These are phyloP conservation scores for Uronychia binucleata DNA, from an alignment of 73 alveolate species.

Conservation along the genomic window DNA sequence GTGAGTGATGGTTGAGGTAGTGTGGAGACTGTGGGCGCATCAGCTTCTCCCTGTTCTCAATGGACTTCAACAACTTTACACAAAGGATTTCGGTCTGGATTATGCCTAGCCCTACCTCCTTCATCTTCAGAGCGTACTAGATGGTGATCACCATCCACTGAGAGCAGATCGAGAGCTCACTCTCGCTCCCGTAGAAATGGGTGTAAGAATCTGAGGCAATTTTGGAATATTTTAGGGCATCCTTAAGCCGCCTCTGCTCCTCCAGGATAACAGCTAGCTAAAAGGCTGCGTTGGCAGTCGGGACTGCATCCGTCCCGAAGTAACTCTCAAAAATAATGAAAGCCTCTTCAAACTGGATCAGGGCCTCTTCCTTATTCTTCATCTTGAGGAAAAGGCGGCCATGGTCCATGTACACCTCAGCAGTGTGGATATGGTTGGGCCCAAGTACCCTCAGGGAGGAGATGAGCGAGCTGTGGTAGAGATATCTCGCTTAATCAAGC, in stretches of 20 bases:
- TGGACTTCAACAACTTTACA: constrained; percentile 11
- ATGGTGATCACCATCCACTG: constrained; percentile 29
- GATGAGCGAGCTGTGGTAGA: constrained; percentile 57
- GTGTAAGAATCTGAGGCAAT: constrained; percentile 44
- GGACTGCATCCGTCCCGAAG: constrained; percentile 45
- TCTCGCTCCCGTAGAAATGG: constrained; percentile 20
- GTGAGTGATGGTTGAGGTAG: constrained; percentile 7
- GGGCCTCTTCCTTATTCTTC: constrained; percentile 62
- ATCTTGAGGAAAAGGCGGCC: constrained; percentile 62
- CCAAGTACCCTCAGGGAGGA: constrained; percentile 73
- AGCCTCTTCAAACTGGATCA: constrained; percentile 65
- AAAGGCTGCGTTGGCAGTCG: constrained; percentile 59
- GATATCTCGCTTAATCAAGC: constrained; percentile 66
- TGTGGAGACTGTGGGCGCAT: background rate
- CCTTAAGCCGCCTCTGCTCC: constrained; percentile 53
- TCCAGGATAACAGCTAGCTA: constrained; percentile 53
- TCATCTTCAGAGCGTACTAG: constrained; percentile 18
- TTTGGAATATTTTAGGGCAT: constrained; percentile 42
- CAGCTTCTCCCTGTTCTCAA: constrained; percentile 18
- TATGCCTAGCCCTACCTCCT: no score
- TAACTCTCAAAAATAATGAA: constrained; percentile 55
- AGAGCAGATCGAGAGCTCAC: constrained; percentile 25
- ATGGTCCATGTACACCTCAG: constrained; percentile 77
- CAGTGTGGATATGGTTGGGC: constrained; percentile 79
- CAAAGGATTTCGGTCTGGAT: constrained; percentile 3